Conservation (phyloP, 441 rosid genomes). For the Adansonia rubrostipa region DNA sequence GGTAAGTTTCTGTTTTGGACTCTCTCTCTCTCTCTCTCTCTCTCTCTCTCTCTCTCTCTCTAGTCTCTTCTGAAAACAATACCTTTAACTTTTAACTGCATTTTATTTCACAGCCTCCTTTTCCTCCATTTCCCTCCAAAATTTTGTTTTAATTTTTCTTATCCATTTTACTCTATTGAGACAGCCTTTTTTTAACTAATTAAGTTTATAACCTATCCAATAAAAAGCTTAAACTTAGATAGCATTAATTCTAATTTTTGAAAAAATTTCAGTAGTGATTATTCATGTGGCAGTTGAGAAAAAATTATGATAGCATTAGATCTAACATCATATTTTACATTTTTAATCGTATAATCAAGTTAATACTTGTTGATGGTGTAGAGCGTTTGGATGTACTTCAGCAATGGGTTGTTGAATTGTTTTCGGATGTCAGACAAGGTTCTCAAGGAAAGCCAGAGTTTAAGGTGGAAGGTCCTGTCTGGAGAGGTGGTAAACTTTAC, state of each 20-base stretch:
- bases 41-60: slow-evolving; percentile 17
- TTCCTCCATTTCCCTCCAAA: neutral
- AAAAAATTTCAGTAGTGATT: neutral
- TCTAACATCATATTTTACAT: neutral
- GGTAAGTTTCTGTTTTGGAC: slow-evolving; percentile 50
- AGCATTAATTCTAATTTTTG: slow-evolving; percentile 1
- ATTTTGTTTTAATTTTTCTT: neutral
- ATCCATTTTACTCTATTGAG: neutral
- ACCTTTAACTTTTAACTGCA: neutral
- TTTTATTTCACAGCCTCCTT: neutral
- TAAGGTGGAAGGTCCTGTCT: slow-evolving; percentile 68
- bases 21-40: slow-evolving; percentile 19
- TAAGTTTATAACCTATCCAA: slow-evolving; percentile 15
- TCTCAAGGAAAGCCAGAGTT: slow-evolving; percentile 63
- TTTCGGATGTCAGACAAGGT: slow-evolving; percentile 68
- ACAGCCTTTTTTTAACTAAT: neutral
- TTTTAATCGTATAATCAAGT: slow-evolving; percentile 12
- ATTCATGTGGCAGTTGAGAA: neutral
- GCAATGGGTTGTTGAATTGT: slow-evolving; percentile 85
- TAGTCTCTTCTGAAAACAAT: neutral
- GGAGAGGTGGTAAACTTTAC: slow-evolving; percentile 80
- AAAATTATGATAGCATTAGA: neutral
- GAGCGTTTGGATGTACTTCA: slow-evolving; percentile 89
- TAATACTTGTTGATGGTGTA: slow-evolving; percentile 43
- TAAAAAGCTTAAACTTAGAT: neutral